phyloP scores from a whole-genome alignment of 768 basidiomycete species.

The Boletus pseudo-olivaceus region DNA sequence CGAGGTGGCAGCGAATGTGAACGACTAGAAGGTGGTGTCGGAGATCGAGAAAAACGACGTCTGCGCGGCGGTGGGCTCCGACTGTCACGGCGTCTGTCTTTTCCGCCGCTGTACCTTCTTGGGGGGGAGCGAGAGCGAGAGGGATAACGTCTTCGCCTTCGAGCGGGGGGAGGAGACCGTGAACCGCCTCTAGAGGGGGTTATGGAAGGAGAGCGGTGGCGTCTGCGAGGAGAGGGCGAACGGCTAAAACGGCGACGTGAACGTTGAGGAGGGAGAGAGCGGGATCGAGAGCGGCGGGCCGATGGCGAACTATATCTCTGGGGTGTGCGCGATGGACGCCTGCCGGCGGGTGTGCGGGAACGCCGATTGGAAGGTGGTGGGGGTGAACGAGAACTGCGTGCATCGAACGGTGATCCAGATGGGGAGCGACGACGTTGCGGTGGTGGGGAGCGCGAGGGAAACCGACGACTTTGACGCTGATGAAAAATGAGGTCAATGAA shows the following conservation, averaged over 20 bases:
- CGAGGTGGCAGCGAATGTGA: slow-evolving; percentile 33
- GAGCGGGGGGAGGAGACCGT: slow-evolving; percentile 39
- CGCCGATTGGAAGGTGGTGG: slow-evolving; percentile 33
- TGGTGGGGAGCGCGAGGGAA: slow-evolving; percentile 42
- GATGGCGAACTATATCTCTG: slow-evolving; percentile 33
- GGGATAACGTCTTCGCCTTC: slow-evolving; percentile 36
- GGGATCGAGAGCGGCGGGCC: slow-evolving; percentile 37
- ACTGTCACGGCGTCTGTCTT: slow-evolving; percentile 27
- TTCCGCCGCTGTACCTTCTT: slow-evolving; percentile 17
- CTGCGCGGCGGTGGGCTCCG: slow-evolving; percentile 35
- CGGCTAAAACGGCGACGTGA: slow-evolving; percentile 26
- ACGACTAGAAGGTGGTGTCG: slow-evolving; percentile 47
- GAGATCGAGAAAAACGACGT: slow-evolving; percentile 45
- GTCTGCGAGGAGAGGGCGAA: slow-evolving; percentile 26
- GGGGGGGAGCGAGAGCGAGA: slow-evolving; percentile 31
- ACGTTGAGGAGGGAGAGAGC: slow-evolving; percentile 24
- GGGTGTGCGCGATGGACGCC: slow-evolving; percentile 32
- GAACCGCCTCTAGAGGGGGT: slow-evolving; percentile 37
- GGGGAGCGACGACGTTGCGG: slow-evolving; percentile 48
- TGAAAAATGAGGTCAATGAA: slow-evolving; percentile 9
- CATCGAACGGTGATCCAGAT: slow-evolving; percentile 33
- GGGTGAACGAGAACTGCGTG: slow-evolving; percentile 38
- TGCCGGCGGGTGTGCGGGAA: slow-evolving; percentile 40
- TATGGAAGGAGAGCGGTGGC: slow-evolving; percentile 32
- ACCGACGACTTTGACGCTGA: slow-evolving; percentile 45